Evolutionary conservation across 768 basidiomycete species (phyloP).

Genomic region (Boletus reticulatus): DNA sequence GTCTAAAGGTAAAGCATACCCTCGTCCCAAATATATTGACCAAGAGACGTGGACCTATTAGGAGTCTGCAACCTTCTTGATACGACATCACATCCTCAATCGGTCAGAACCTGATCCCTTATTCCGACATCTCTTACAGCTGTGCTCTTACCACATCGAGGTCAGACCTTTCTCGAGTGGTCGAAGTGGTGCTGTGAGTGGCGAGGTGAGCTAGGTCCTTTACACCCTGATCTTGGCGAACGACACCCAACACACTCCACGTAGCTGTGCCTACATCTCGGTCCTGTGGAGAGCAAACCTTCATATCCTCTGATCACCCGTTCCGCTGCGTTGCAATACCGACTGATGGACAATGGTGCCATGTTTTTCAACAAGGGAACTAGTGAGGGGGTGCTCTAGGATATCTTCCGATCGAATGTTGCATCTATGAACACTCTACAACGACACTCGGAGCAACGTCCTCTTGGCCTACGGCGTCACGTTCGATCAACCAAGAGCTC

Average conservation of each 20-base stretch:
- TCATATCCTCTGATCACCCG: slow-evolving; percentile 44
- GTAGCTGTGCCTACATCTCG: slow-evolving; percentile 63
- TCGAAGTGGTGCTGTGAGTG: slow-evolving; percentile 73
- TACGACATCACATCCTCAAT: slow-evolving; percentile 62
- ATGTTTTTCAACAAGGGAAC: slow-evolving; percentile 76
- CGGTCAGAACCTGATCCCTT: slow-evolving; percentile 58
- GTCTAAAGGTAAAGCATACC: slow-evolving; percentile 46
- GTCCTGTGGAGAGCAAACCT: slow-evolving; percentile 39
- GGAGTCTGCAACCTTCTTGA: slow-evolving; percentile 52
- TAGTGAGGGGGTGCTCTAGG: slow-evolving; percentile 57
- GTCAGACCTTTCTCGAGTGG: slow-evolving; percentile 71
- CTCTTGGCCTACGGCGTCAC: not conserved
- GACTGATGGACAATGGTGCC: slow-evolving; percentile 61
- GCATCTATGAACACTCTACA: not conserved
- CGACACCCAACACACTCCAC: not conserved
- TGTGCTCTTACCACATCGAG: slow-evolving; percentile 69
- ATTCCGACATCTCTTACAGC: slow-evolving; percentile 55
- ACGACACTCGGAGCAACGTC: not conserved
- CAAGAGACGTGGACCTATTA: slow-evolving; percentile 22
- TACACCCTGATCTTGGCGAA: not conserved
- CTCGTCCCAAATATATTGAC: not conserved
- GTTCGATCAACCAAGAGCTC: too few species aligned
- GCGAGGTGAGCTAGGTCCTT: slow-evolving; percentile 50
- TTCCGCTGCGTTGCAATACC: slow-evolving; percentile 63
- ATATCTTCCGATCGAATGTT: not conserved